A percentile compares a stretch with the other conserved stretches of the same genome.
Conservation (phyloP, 2,329 filamentous ascomycete genomes). For the Bipolaris cookei region DNA sequence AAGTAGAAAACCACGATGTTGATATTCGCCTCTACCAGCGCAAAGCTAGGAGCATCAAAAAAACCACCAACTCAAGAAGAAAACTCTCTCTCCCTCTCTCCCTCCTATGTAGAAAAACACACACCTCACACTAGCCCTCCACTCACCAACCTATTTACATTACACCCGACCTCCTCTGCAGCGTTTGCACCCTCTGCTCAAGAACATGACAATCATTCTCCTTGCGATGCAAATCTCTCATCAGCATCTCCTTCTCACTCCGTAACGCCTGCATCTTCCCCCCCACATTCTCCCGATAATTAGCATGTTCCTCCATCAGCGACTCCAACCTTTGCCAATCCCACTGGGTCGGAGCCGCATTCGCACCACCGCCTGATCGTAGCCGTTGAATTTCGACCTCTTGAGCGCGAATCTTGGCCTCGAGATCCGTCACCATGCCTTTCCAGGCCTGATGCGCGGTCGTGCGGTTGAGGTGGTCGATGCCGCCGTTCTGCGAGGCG, state of each 20-base stretch:
- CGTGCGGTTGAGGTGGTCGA: slow-evolving; percentile 44
- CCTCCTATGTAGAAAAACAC: background rate
- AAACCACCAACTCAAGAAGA: background rate
- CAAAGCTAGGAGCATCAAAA: background rate
- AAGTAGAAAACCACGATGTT: background rate
- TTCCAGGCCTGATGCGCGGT: slow-evolving; percentile 49
- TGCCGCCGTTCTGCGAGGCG: slow-evolving; percentile 34
- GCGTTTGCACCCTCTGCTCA: slow-evolving; percentile 45
- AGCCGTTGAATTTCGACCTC: slow-evolving; percentile 39
- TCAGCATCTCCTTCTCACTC: slow-evolving; percentile 50
- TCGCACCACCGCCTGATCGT: slow-evolving; percentile 7
- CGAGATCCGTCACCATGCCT: slow-evolving; percentile 38
- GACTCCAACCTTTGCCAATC: slow-evolving; percentile 48
- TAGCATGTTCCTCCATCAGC: slow-evolving; percentile 50
- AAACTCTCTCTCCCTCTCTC: background rate
- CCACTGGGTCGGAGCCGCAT: slow-evolving; percentile 15
- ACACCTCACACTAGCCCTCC: background rate
- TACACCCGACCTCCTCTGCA: slow-evolving; percentile 35
- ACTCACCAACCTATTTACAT: slow-evolving; percentile 5
- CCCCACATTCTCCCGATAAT: slow-evolving; percentile 48
- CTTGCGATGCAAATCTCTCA: slow-evolving; percentile 48
- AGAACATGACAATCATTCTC: slow-evolving; percentile 50
- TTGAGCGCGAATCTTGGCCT: slow-evolving; percentile 39
- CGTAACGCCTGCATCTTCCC: slow-evolving; percentile 48
- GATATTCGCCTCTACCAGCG: background rate